Percentiles rank a stretch among this genome's conserved stretches.
Conservation (phyloP, 2,329 filamentous ascomycete species). For the Colletotrichum lupini region DNA sequence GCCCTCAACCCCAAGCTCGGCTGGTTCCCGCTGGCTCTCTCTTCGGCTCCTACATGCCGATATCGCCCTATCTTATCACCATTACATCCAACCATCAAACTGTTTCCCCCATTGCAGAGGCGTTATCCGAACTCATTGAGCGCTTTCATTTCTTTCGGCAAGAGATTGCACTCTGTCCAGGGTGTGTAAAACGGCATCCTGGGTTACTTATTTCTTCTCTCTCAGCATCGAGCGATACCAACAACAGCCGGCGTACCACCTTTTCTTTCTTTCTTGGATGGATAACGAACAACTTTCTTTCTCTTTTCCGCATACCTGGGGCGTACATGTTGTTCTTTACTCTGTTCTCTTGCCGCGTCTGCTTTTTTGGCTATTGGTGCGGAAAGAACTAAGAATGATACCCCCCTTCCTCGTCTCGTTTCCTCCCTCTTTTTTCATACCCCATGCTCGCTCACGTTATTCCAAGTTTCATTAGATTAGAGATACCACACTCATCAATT, state of each 20-base stretch:
- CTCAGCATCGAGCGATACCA: background rate
- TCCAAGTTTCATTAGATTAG: slow-evolving; percentile 11
- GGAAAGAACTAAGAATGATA: slow-evolving; percentile 28
- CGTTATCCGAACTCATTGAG: background rate
- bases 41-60: background rate
- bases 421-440: background rate
- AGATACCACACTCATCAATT: slow-evolving; percentile 18
- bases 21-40: background rate
- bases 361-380: slow-evolving; percentile 3
- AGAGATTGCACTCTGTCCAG: background rate
- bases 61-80: background rate
- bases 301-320: background rate
- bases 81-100: background rate
- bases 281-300: background rate
- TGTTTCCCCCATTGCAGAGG: background rate
- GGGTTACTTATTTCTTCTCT: background rate
- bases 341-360: background rate
- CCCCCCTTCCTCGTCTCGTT: slow-evolving; percentile 1
- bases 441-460: slow-evolving; percentile 8
- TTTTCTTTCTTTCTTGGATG: background rate
- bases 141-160: background rate
- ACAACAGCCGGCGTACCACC: background rate
- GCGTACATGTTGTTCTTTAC: background rate
- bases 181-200: background rate
- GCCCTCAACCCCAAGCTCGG: background rate